phyloP scores from a whole-genome alignment of 306 rosid genomes.

The Cucumis sativus region Cucumber_9930_V3 NC_026656.2:12229501-12230000 shows the following conservation, averaged over 20 bases:
- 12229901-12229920: not conserved
- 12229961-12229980: not conserved
- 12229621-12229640: slow-evolving; percentile 87
- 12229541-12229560: not conserved
- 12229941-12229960: not conserved
- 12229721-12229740: slow-evolving; percentile 68
- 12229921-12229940: not conserved
- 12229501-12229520: slow-evolving; percentile 5
- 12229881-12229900: slow-evolving; percentile 47
- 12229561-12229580: slow-evolving; percentile 34
- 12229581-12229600: slow-evolving; percentile 93
- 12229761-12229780: not conserved
- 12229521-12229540: not conserved
- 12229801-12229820: slow-evolving; percentile 13
- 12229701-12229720: slow-evolving; percentile 93
- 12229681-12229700: slow-evolving; percentile 94
- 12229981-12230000: not conserved
- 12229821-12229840: slow-evolving; percentile 69
- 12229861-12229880: slow-evolving; percentile 91
- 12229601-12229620: slow-evolving; percentile 97
- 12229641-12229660: slow-evolving; percentile 96
- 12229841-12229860: slow-evolving; percentile 71
- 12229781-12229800: not conserved
- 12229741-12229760: not conserved
- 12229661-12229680: slow-evolving; percentile 95